Conservation (phyloP, 2,329 filamentous ascomycete genomes). For the Pezicula carpinea region DNA sequence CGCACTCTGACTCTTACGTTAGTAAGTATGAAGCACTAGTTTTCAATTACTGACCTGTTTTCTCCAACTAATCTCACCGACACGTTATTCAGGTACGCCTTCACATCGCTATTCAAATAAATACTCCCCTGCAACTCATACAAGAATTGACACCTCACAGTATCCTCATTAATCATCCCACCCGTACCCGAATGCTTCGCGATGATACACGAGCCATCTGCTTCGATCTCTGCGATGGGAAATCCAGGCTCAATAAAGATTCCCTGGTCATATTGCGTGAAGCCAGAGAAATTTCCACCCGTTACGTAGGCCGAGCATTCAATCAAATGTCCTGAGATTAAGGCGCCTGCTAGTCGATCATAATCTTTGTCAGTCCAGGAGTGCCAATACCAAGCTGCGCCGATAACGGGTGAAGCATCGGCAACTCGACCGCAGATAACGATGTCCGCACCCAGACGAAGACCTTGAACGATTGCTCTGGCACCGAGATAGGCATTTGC, state of each 20-base stretch:
- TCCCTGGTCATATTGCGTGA: slow-evolving; percentile 28
- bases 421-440: slow-evolving; percentile 39
- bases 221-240: slow-evolving; percentile 41
- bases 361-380: slow-evolving; percentile 34
- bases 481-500: slow-evolving; percentile 51
- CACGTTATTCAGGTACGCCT: slow-evolving; percentile 44
- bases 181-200: slow-evolving; percentile 37
- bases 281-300: slow-evolving; percentile 15
- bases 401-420: slow-evolving; percentile 39
- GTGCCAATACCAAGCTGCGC: slow-evolving; percentile 39
- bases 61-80: slow-evolving; percentile 43
- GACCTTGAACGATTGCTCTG: slow-evolving; percentile 33
- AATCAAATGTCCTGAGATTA: slow-evolving; percentile 28
- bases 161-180: slow-evolving; percentile 42
- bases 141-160: slow-evolving; percentile 46
- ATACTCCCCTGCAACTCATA: slow-evolving; percentile 51
- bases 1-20: slow-evolving; percentile 37
- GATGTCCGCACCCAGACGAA: slow-evolving; percentile 37
- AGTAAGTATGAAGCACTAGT: background rate
- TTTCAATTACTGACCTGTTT: background rate
- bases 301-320: slow-evolving; percentile 24
- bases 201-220: slow-evolving; percentile 36
- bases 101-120: slow-evolving; percentile 55
- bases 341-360: slow-evolving; percentile 33
- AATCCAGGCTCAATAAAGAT: slow-evolving; percentile 41